Evolutionary conservation across 2,329 filamentous ascomycete species (phyloP), one percentile per base, ranked within the genome.

Genomic region (Penicillium palitans): DNA sequence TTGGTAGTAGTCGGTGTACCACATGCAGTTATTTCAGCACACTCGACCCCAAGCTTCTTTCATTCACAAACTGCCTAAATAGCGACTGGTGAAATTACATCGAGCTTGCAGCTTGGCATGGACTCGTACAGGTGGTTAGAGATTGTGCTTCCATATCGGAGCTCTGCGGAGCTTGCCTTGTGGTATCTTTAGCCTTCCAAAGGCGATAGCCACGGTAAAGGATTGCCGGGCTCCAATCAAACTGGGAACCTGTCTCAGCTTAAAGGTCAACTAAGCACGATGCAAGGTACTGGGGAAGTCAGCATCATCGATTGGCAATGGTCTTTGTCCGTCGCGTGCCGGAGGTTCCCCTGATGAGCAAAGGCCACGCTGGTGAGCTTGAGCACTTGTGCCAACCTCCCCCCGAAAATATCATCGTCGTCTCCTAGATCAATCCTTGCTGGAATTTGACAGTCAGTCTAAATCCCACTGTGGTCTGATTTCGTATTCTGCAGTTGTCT

Each of bases 291-390:
- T 21, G 25, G 42, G 27, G 44, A 13, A 33, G 19, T n/a, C 3
- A 13, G 44, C 55, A 57, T 57, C 48, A 57, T 53, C 6, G 5
- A 57, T 37, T 41, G 15, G 24, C 50, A 53, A 53, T 53, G 8
- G 0, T 17, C 6, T 1, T 21, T 25, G 44, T 53, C 55, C 55
- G 55, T 42, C 44, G 27, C 1, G 17, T 54, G 55, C 55, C 55
- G 55, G 35, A n/a, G 17, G 3, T 25, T 45, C 6, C 7, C 13
- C 17, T 53, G 9, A 10, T 50, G 45, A 24, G 6, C 12, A 17
- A 25, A 17, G 5, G 6, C 7, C 8, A 53, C 6, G 4, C 21
- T 4, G 10, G 31, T 4, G 5, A 19, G 7, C 25, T 24, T 37
- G 8, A n/a, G 15, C 7, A 19, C 13, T 12, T 15, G 12, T 19